A percentile compares a stretch with the other conserved stretches of the same genome.
Conservation (phyloP, 768 basidiomycete species). For the Roridomyces roridus region DNA sequence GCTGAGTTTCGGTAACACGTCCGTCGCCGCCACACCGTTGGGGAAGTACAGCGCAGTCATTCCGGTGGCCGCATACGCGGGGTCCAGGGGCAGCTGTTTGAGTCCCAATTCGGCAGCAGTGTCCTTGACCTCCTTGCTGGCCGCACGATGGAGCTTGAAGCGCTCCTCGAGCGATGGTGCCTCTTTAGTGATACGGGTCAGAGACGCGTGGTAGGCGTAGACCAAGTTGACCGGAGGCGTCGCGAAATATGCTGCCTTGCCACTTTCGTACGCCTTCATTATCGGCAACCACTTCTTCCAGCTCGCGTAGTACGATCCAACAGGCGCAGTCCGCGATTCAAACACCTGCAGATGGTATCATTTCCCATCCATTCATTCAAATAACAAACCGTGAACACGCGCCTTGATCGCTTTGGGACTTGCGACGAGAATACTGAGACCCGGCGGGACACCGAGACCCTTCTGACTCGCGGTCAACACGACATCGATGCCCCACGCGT, state of each 20-base stretch:
- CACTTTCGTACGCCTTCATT: conserved; percentile 92
- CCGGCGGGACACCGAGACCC: conserved; percentile 92
- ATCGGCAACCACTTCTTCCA: conserved; percentile 96
- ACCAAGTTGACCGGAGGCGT: conserved; percentile 95
- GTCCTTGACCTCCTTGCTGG: conserved; percentile 71
- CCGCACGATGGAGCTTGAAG: conserved; percentile 75
- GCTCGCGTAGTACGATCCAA: conserved; percentile 83
- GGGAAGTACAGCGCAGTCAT: conserved; percentile 96
- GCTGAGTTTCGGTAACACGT: conserved; percentile 77
- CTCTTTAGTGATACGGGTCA: conserved; percentile 70
- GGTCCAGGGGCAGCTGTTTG: conserved; percentile 68
- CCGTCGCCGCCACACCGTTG: conserved; percentile 74
- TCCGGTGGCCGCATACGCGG: conserved; percentile 81
- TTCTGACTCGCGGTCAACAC: conserved; percentile 90
- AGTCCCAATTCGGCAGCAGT: conserved; percentile 73
- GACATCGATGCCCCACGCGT: conserved; percentile 92
- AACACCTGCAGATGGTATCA: conserved; percentile 50
- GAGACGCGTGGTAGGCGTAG: conserved; percentile 87
- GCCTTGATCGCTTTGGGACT: conserved; percentile 81
- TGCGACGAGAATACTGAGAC: conserved; percentile 85
- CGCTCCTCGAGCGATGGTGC: conserved; percentile 76
- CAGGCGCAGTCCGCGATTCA: conserved; percentile 65
- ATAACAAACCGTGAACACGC: background rate
- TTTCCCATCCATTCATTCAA: background rate
- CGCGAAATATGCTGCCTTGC: conserved; percentile 87